A percentile compares a stretch with the other conserved stretches of the same genome.
phyloP scores from a whole-genome alignment of 1,139 yeast species.

The Protomyces gravidus region DNA sequence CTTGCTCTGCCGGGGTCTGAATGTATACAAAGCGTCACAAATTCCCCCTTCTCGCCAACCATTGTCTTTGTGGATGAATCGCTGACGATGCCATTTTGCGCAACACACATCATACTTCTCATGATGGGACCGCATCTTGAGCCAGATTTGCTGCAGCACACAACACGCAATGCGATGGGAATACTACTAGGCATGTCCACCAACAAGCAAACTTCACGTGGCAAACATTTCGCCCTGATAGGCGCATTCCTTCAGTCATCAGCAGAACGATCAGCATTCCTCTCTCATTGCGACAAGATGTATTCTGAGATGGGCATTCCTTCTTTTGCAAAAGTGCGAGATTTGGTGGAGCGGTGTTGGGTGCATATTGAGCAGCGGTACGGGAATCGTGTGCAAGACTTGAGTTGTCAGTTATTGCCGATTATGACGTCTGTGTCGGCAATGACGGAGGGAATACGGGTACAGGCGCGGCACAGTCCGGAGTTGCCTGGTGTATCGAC shows the following conservation, averaged over 20 bases:
- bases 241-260: neutral
- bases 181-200: neutral
- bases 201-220: neutral
- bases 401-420: neutral
- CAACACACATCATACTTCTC: neutral
- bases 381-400: neutral
- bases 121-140: neutral
- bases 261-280: neutral
- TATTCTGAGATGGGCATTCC: neutral
- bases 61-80: neutral
- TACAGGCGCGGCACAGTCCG: no score
- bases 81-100: neutral
- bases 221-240: neutral
- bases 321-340: neutral
- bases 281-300: neutral
- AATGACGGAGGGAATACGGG: neutral
- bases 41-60: neutral
- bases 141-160: neutral
- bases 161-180: neutral
- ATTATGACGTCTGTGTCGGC: neutral
- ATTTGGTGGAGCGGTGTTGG: neutral
- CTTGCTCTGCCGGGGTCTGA: neutral
- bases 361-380: neutral
- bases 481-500: no score
- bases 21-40: neutral